A percentile compares a stretch with the other conserved stretches of the same genome.
These are phyloP conservation scores for Tilletia caries DNA, from an alignment of 1,284 basidiomycete genomes.

Conservation along the genomic window DNA sequence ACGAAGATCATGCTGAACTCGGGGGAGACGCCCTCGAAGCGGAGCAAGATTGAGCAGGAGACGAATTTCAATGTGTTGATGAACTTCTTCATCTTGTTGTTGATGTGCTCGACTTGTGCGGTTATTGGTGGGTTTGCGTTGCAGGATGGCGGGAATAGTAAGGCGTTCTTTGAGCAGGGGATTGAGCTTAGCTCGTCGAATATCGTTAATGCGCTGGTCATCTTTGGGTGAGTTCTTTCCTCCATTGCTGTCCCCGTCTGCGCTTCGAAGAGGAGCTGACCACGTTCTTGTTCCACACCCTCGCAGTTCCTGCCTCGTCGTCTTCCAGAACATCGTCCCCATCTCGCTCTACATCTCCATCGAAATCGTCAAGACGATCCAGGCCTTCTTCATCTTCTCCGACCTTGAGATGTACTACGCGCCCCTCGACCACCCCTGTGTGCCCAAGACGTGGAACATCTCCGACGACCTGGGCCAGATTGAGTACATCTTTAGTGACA, in stretches of 20 bases:
- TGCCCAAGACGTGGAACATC: constrained; percentile 97
- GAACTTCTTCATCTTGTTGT: constrained; percentile 77
- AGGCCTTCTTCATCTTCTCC: constrained; percentile 92
- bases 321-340: constrained; percentile 96
- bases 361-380: constrained; percentile 95
- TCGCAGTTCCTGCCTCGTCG: constrained; percentile 63
- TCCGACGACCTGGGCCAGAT: constrained; percentile 96
- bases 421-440: constrained; percentile 74
- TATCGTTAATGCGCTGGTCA: constrained; percentile 77
- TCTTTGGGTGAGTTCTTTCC: constrained; percentile 70
- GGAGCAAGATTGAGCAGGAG: constrained; percentile 93
- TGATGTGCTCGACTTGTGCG: constrained; percentile 72
- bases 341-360: constrained; percentile 96
- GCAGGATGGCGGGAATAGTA: constrained; percentile 65
- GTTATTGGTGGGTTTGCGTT: constrained; percentile 74
- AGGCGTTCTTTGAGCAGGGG: constrained; percentile 61
- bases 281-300: background rate
- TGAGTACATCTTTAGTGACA: constrained; percentile 96
- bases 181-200: constrained; percentile 51
- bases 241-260: background rate
- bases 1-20: constrained; percentile 98
- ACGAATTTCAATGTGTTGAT: constrained; percentile 98
- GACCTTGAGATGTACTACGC: constrained; percentile 96
- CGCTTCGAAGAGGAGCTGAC: constrained; percentile 2
- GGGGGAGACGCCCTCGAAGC: constrained; percentile 73